Percentiles rank a stretch among this genome's conserved stretches.
Conservation (phyloP, 2,329 filamentous ascomycete species). For the Mycosphaerella arachidis region DNA sequence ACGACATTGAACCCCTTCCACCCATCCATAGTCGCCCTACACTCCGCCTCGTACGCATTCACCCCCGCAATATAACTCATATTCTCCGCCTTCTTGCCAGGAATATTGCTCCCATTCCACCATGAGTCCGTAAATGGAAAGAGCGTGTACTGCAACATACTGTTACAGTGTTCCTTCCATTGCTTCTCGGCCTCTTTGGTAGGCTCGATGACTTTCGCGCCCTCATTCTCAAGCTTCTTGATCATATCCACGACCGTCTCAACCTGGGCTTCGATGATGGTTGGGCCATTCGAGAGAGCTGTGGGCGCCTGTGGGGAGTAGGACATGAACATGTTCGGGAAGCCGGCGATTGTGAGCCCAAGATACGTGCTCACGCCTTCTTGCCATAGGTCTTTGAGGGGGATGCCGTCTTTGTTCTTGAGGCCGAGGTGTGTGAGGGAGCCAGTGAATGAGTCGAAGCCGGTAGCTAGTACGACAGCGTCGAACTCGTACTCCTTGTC, state of each 20-base stretch:
- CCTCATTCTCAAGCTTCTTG: conserved; percentile 36
- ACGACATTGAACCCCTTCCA: conserved; percentile 32
- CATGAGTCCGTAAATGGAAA: conserved; percentile 27
- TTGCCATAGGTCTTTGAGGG: conserved; percentile 38
- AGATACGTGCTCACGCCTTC: conserved; percentile 39
- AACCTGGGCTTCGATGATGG: conserved; percentile 41
- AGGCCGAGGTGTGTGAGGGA: conserved; percentile 35
- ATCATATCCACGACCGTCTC: conserved; percentile 43
- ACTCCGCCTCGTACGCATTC: conserved; percentile 36
- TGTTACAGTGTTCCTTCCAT: conserved; percentile 32
- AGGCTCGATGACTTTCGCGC: conserved; percentile 38
- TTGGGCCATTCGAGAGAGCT: conserved; percentile 43
- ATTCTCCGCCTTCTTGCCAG: conserved; percentile 40
- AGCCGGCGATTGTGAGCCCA: conserved; percentile 30
- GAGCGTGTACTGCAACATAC: conserved; percentile 24
- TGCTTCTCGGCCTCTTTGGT: conserved; percentile 38
- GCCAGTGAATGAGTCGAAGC: conserved; percentile 41
- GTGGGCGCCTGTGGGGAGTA: conserved; percentile 45
- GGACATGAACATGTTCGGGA: conserved; percentile 40
- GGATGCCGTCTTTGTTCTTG: conserved; percentile 23
- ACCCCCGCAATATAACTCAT: conserved; percentile 40
- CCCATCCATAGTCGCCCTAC: conserved; percentile 35
- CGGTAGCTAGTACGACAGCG: conserved; percentile 43
- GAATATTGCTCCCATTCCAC: conserved; percentile 42
- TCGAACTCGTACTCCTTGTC: conserved; percentile 41